Base-by-base conservation (phyloP, 371 early-diverging fungal species). In the Haplosporangium sp. region DNA sequence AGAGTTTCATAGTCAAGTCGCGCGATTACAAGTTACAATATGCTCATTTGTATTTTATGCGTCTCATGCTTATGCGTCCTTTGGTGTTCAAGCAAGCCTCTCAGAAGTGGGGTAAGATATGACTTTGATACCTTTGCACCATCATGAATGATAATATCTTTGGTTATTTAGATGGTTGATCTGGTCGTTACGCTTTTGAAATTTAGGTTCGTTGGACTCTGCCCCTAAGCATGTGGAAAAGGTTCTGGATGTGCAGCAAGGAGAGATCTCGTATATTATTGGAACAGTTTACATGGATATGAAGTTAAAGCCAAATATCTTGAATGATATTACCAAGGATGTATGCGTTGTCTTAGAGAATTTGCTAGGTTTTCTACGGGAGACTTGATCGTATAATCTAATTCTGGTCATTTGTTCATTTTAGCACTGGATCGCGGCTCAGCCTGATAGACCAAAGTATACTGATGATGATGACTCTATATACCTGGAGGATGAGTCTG, bases 401-500 rank as follows among this genome's bases (percentile, higher is more conserved):
- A 27, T 27, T 27, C 27, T 27, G 50, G 50, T 50, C 50, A 50
- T 35, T 19, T 56, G 34, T 60, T 55, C 34, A n/a, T n/a, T 67
- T 27, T 64, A 95, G 92, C 88, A 91, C 63, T 90, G 93, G 84
- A 83, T 93, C 11, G 75, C 86, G 1, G 86, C 88, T 2, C 91
- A 94, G 34, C 85, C 91, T 8, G 86, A 88, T 20, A 86, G 90
- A 6, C 82, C 81, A 35, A 93, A 91, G 76, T 96, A 94, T 82
- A 84, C 83, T 10, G 85, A 86, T 13, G 92, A 90, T 4, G 75
- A 84, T 0, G 93, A 94, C 66, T 79, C 78, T 15, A 82, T 93
- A n/a, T 84, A 88, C 9, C 71, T 97, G 52, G 98, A 98, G 72
- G 98, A 98, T 83, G 97, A 97, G 76, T 95, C 95, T 1, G 97